Percentiles rank a stretch among this genome's conserved stretches.
Evolutionary conservation across 2,329 filamentous ascomycete species (phyloP).

Genomic region (Epichloe elymi): DNA sequence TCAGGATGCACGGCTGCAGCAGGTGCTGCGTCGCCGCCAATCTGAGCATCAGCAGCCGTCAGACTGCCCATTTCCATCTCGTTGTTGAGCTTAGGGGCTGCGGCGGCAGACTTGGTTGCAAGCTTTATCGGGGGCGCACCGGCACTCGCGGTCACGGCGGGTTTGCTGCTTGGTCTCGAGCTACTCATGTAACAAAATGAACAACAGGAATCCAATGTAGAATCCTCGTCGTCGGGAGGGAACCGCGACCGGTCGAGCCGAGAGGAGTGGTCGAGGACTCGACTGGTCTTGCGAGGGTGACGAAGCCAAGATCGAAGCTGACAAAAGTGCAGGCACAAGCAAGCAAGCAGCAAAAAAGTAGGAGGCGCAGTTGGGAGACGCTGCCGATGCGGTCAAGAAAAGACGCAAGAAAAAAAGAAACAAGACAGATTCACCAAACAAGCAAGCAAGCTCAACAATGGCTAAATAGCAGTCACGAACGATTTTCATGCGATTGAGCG

Average conservation of each 20-base stretch:
- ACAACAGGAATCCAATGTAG: not conserved
- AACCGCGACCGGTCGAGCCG: not conserved
- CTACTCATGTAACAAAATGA: slow-evolving; percentile 26
- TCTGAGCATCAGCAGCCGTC: slow-evolving; percentile 22
- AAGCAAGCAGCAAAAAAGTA: not conserved
- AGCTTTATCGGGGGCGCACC: slow-evolving; percentile 33
- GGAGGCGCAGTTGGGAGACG: not conserved
- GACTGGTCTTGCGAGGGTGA: not conserved
- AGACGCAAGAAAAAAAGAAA: not conserved
- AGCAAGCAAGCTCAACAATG: no score
- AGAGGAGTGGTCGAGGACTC: not conserved
- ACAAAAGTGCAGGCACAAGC: not conserved
- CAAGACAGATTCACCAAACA: not conserved
- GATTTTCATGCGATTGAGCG: no score
- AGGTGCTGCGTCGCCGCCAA: not conserved
- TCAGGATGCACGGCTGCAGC: slow-evolving; percentile 20
- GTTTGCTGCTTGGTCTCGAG: slow-evolving; percentile 21
- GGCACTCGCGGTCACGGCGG: slow-evolving; percentile 23
- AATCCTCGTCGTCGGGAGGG: not conserved
- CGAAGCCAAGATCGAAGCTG: not conserved
- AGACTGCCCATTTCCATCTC: slow-evolving; percentile 43
- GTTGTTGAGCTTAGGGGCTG: slow-evolving; percentile 42
- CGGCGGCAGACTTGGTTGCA: slow-evolving; percentile 38
- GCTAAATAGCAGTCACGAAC: no score
- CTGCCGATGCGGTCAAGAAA: not conserved